Evolutionary conservation across 1,284 basidiomycete species (phyloP), one percentile per base, ranked within the genome.

Genomic region (Neolentinus lepideus): DNA sequence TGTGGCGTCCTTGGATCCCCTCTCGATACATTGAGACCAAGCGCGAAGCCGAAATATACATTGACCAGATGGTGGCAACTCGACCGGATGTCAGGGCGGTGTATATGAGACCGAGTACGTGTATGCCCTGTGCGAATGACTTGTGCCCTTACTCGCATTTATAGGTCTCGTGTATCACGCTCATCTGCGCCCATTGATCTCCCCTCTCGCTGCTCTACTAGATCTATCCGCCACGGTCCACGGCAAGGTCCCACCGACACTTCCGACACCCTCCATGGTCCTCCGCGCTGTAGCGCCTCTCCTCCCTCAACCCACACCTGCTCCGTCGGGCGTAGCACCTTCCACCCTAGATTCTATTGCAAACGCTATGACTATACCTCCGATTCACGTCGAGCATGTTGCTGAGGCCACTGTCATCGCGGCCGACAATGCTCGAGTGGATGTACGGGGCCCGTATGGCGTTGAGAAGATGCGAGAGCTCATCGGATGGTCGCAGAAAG

Each of bases 351-450:
- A 85, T 35, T 85, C 91, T 1, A 72, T 98, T 29, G 84, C 91
- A 2, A 85, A 88, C 56, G 84, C 88, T 22, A 69, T 96, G 57
- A 81, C 80, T 11, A 88, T 89, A 54, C 92, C 88, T 25, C 94
- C 97, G 0, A 84, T 99, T 51, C 96, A 99, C 66, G 92, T 98
- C 25, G 96, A 99, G 64, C 94, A 96, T 58, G 93, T 99, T 36
- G 96, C 90, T 1, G 84, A 88, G 63, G 93, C 94, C 0, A 82
- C 94, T 9, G 85, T 85, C 60, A 70, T 75, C n/a, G 74, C 77
- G 57, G 68, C 60, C 35, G 69, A 72, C 54, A 60, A 48, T 46
- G 69, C 67, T 57, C 60, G 69, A 35, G 69, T 70, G 51, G 75
- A 78, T 50, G 71, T 91, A 47, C 71, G 66, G 54, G 92, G 92